Evolutionary conservation across 1,284 basidiomycete genomes (phyloP), one percentile per base, ranked within the genome.

Genomic region (Chalciporus piperatoides): DNA sequence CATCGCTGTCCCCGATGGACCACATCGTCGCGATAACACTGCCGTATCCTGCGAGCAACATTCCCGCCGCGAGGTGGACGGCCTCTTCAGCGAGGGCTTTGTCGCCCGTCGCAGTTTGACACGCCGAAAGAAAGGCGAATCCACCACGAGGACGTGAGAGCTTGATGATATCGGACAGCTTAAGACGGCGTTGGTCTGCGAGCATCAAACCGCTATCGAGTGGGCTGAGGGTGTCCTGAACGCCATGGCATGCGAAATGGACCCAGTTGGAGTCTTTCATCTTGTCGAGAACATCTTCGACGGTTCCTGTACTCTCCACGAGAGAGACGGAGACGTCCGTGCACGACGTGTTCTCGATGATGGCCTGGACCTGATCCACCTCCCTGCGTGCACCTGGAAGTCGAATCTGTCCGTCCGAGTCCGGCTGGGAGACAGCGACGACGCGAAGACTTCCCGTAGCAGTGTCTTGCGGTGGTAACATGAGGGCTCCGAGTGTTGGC

Each of bases 131-230:
- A 11, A 38, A 38, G 7, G 36, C 36, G 12, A 38, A 19, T 12
- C 36, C 36, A 6, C 36, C 36, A 23, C 19, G 36, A 7, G 43
- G 6, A 40, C 53, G 17, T 4, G 47, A 44, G 19, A 48, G 33
- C 3, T 23, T 11, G 35, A 46, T 46, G 37, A 46, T 39, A 3
- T 46, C 48, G 6, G 15, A n/a, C 6, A 40, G 23, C 21, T 14
- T 49, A 6, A 49, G 21, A 11, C 33, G 33, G 6, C 40, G 24
- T 4, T 14, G 27, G 5, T 33, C 17, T 11, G 24, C 40, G 24
- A 48, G 46, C 41, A 37, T 4, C 9, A 48, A 23, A 2, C 46
- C 46, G 11, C 40, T 36, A 19, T 44, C 46, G 11, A 44, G 30
- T 7, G 40, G 40, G 6, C 3, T 14, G n/a, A 6, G 6, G 9